Evolutionary conservation across 2,329 filamentous ascomycete species (phyloP).

Genomic region (Periconia digitata): DNA sequence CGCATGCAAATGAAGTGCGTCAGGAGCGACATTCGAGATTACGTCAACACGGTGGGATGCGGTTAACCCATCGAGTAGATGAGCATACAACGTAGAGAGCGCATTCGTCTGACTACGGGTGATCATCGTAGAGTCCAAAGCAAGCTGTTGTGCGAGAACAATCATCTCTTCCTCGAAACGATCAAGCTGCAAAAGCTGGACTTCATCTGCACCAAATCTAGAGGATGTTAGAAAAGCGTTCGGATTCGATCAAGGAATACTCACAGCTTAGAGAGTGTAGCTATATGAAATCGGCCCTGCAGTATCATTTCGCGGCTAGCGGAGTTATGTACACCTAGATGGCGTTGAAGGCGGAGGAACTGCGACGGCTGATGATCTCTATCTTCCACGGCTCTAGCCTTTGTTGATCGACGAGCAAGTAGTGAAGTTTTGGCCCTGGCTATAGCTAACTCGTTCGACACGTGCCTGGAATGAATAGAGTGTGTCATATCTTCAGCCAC

Average conservation of each 20-base stretch:
- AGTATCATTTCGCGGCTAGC: constrained; percentile 26
- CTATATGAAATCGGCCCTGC: constrained; percentile 30
- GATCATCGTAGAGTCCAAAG: constrained; percentile 36
- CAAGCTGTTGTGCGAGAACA: constrained; percentile 39
- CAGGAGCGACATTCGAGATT: too few species aligned
- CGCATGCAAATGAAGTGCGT: constrained; percentile 14
- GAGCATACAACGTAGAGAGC: constrained; percentile 30
- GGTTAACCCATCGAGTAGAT: constrained; percentile 21
- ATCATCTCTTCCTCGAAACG: constrained; percentile 46
- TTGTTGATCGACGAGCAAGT: constrained; percentile 41
- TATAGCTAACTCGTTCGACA: constrained; percentile 6
- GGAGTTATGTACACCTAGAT: constrained; percentile 27
- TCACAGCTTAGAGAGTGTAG: constrained; percentile 30
- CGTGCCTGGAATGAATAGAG: background rate
- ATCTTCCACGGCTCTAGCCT: constrained; percentile 12
- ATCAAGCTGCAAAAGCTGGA: constrained; percentile 43
- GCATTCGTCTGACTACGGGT: constrained; percentile 31
- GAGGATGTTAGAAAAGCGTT: background rate
- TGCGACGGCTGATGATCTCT: constrained; percentile 15
- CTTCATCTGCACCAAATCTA: constrained; percentile 30
- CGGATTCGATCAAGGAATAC: background rate
- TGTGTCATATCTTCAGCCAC: constrained; percentile 16
- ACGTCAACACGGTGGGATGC: constrained; percentile 22
- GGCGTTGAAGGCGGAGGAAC: constrained; percentile 25
- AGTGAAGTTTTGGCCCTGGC: constrained; percentile 32